phyloP scores from a whole-genome alignment of 768 basidiomycete genomes.

The Mycena epipterygia region DNA sequence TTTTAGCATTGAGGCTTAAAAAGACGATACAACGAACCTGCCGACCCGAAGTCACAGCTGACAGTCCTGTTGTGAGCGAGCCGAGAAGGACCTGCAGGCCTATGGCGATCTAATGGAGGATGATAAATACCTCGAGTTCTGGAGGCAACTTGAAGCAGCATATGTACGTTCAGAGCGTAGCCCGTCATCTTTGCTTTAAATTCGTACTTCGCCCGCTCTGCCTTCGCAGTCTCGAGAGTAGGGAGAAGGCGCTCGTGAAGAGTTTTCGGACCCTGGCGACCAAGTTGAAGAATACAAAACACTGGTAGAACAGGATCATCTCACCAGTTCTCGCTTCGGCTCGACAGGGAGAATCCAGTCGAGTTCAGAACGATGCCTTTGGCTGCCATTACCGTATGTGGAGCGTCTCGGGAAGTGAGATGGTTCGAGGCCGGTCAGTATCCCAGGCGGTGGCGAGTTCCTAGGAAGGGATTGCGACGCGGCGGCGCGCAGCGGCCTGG shows the following conservation, averaged over 20 bases:
- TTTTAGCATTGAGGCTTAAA: background rate
- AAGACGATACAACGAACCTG: conserved; percentile 46
- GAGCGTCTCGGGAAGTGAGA: background rate
- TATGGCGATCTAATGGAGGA: conserved; percentile 64
- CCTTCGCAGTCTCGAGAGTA: conserved; percentile 62
- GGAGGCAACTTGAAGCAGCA: background rate
- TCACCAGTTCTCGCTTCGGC: background rate
- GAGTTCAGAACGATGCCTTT: background rate
- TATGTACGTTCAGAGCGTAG: conserved; percentile 20
- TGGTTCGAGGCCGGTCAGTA: no score
- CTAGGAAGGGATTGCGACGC: background rate
- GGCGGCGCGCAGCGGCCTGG: background rate
- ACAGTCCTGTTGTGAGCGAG: conserved; percentile 75
- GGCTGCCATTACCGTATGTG: background rate
- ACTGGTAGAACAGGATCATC: background rate
- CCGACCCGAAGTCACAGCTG: conserved; percentile 59
- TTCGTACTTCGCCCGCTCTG: conserved; percentile 62
- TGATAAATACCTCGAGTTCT: conserved; percentile 49
- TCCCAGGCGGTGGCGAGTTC: background rate
- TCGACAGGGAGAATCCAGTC: background rate
- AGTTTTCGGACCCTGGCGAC: conserved; percentile 39
- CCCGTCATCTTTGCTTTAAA: conserved; percentile 52
- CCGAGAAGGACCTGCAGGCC: conserved; percentile 74
- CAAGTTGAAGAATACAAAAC: background rate
- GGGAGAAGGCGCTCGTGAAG: conserved; percentile 67